Evolutionary conservation across 371 early-diverging fungal species (phyloP), one percentile per base, ranked within the genome.

Genomic region (Mucor velutinosus): DNA sequence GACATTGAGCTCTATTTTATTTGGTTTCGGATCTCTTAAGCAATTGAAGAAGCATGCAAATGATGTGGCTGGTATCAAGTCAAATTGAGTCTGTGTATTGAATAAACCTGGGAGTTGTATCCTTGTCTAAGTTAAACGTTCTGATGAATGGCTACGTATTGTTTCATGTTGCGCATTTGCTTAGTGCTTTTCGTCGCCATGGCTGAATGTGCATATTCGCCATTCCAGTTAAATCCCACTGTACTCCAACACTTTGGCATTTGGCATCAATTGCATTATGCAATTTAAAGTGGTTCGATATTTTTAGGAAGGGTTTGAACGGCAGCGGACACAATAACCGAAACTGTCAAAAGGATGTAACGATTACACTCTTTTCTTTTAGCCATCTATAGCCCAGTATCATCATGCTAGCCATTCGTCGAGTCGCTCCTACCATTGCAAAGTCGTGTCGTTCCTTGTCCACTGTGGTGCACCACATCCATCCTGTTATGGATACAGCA

Each of bases 1-100:
- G 82, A 73, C 78, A 0, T 1, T 70, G 12, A 79, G 76, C 25
- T 70, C 78, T 3, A 30, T 73, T n/a, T 14, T 78, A 0, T 79
- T 76, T 64, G 82, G 82, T 14, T 23, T 76, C 21, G 65, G 47
- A 3, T 79, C 78, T 19, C 53, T 70, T 15, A 62, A 57, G 12
- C 60, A 70, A 55, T 60, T 78, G n/a, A 60, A 57, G 29, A 61
- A 70, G 15, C 79, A 78, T 55, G 79, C 70, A 58, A 67, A 45
- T 45, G 70, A 78, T n/a, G 79, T 53, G 51, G 35, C 37, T 10
- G 60, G 51, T 33, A 45, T 33, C 39, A 64, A 60, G 53, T 27
- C 32, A 30, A 23, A 56, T 56, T 51, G 25, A 51, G 12, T 14
- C 7, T 45, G 23, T 51, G 10, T 14, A 51, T 51, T 45, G 25